These are phyloP conservation scores for Sarcodon aspratus DNA, from an alignment of 768 basidiomycete species.

Conservation along the genomic window DNA sequence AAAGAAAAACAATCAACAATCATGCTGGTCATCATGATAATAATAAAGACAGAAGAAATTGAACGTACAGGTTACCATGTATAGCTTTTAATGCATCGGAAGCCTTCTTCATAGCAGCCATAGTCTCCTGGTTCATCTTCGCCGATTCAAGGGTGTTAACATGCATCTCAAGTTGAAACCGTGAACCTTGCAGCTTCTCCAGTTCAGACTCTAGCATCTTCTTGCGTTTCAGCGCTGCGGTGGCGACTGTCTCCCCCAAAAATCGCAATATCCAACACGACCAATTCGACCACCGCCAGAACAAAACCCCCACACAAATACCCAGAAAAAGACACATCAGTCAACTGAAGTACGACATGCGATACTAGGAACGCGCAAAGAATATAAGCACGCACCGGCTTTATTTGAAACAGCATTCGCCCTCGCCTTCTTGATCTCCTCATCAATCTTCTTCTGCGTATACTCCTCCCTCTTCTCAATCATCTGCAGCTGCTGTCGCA, in stretches of 20 bases:
- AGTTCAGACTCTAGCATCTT: slow-evolving; percentile 82
- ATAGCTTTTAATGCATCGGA: slow-evolving; percentile 82
- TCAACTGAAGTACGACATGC: background rate
- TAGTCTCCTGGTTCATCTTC: slow-evolving; percentile 95
- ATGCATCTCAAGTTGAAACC: slow-evolving; percentile 91
- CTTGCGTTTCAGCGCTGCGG: slow-evolving; percentile 86
- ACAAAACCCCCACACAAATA: background rate
- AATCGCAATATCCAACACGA: background rate
- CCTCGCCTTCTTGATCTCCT: slow-evolving; percentile 85
- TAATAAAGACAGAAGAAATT: background rate
- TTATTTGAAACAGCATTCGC: slow-evolving; percentile 92
- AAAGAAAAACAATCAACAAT: background rate
- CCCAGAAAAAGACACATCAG: background rate
- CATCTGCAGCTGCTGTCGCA: slow-evolving; percentile 91
- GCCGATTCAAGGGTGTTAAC: slow-evolving; percentile 96
- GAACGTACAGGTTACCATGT: slow-evolving; percentile 77
- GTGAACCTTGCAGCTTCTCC: slow-evolving; percentile 73
- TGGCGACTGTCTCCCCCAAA: slow-evolving; percentile 49
- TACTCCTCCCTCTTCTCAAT: slow-evolving; percentile 99
- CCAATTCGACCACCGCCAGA: background rate
- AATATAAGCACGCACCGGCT: slow-evolving; percentile 49
- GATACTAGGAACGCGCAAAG: background rate
- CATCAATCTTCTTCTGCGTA: slow-evolving; percentile 92
- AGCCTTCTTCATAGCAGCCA: slow-evolving; percentile 95
- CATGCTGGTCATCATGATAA: slow-evolving; percentile 1